Conservation (phyloP, 306 rosid species). For the Purshia tridentata region DNA sequence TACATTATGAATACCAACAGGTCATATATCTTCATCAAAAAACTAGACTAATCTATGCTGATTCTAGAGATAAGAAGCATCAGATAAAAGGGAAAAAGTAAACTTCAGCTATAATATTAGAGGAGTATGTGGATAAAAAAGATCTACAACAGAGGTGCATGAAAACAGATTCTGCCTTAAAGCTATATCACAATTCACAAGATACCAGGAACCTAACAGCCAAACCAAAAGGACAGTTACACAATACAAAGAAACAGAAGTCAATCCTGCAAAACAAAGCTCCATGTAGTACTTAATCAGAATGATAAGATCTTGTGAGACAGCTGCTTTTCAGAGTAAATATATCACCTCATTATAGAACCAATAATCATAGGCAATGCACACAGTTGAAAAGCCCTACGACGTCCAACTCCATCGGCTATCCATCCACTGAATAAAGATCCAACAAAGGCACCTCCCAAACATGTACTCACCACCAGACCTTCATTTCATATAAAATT, state of each 20-base stretch:
- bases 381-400: conserved; percentile 86
- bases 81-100: background rate
- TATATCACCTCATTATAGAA: conserved; percentile 73
- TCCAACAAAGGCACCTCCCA: conserved; percentile 92
- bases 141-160: background rate
- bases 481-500: conserved; percentile 52
- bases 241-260: background rate
- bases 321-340: background rate
- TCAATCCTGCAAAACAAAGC: background rate
- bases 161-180: background rate
- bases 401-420: conserved; percentile 96
- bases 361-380: conserved; percentile 92
- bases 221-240: background rate
- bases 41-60: background rate
- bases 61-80: background rate
- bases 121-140: background rate
- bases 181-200: background rate
- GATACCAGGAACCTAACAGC: background rate
- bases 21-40: background rate
- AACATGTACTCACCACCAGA: conserved; percentile 92
- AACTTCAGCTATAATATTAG: background rate
- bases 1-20: background rate
- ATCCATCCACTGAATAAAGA: conserved; percentile 88
- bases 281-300: conserved; percentile 1
- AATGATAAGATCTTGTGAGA: background rate